phyloP scores from a whole-genome alignment of 148 eudicot genomes.

The Chenopodium suecicum region DNA sequence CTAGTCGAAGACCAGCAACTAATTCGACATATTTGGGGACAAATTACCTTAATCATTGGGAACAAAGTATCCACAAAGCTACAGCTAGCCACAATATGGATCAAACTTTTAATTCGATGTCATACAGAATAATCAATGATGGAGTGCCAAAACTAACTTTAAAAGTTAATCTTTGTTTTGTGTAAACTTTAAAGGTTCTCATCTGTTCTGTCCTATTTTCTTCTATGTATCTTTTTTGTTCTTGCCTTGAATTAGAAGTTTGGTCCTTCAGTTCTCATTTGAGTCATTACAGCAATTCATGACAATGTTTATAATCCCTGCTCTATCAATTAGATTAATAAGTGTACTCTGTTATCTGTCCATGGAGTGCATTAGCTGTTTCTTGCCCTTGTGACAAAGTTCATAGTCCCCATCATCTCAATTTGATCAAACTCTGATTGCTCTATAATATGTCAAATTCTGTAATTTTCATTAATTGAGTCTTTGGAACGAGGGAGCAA shows the following conservation, averaged over 20 bases:
- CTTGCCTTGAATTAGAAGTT: neutral
- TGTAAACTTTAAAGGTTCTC: neutral
- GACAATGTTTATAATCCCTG: neutral
- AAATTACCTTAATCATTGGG: neutral
- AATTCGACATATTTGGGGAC: neutral
- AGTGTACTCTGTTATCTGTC: too few relatives aligned
- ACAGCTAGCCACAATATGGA: neutral
- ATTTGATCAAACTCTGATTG: neutral
- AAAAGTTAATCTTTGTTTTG: neutral
- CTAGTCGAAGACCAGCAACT: neutral
- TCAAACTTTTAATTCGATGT: neutral
- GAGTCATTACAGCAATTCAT: neutral
- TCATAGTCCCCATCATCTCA: neutral
- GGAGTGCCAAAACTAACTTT: neutral
- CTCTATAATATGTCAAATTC: neutral
- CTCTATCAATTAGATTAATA: too few relatives aligned
- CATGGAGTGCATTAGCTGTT: too few relatives aligned
- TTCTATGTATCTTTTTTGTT: neutral
- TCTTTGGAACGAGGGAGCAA: neutral
- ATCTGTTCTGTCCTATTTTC: neutral
- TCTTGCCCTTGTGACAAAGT: neutral
- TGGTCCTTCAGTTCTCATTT: slow-evolving; percentile 4
- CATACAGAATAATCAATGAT: neutral
- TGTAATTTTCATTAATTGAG: neutral
- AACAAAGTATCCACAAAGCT: neutral